Conservation (phyloP, 768 basidiomycete genomes). For the Cystofilobasidium bisporidii region DNA sequence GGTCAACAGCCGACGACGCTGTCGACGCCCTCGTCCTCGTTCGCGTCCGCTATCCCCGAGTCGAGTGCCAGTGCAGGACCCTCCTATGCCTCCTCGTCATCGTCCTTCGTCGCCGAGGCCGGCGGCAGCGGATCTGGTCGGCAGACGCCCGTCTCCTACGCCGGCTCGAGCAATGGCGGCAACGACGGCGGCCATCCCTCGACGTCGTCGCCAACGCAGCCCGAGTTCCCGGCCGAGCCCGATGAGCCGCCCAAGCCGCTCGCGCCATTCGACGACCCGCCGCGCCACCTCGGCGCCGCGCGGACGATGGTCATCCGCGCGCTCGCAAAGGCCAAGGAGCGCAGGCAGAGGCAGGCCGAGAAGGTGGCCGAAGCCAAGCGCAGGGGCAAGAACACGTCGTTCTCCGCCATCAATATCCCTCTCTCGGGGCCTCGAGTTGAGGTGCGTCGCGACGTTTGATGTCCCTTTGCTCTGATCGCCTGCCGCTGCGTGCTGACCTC, state of each 20-base stretch:
- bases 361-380: constrained; percentile 37
- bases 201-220: constrained; percentile 30
- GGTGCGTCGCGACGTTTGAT: constrained; percentile 38
- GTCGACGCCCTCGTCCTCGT: neutral
- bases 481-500: neutral
- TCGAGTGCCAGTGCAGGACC: neutral
- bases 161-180: neutral
- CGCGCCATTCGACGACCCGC: constrained; percentile 46
- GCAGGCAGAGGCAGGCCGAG: constrained; percentile 48
- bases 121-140: neutral
- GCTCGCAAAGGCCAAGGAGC: constrained; percentile 53
- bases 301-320: constrained; percentile 69
- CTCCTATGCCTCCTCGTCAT: neutral
- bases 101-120: neutral
- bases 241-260: constrained; percentile 31
- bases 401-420: constrained; percentile 62
- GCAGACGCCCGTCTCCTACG: neutral
- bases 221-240: constrained; percentile 12
- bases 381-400: constrained; percentile 44
- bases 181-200: neutral
- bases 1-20: neutral
- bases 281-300: constrained; percentile 48
- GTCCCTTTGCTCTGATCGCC: neutral
- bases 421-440: constrained; percentile 79
- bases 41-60: neutral